phyloP scores from a whole-genome alignment of 2,329 filamentous ascomycete species.

The Leptographium lundbergii region DNA sequence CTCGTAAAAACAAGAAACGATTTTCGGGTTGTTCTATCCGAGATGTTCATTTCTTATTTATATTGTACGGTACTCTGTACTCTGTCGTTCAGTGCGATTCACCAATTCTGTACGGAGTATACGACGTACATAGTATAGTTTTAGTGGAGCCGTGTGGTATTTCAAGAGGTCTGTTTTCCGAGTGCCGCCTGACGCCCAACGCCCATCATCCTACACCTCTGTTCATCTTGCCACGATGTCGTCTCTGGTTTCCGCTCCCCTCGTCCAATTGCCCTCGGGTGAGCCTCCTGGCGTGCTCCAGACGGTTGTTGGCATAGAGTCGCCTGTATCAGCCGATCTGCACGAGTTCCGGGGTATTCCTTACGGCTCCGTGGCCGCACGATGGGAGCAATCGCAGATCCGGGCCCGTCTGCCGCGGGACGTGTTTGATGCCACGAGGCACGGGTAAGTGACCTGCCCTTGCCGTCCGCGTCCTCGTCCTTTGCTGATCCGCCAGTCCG shows the following conservation, averaged over 20 bases:
- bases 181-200: too few relatives aligned
- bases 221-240: neutral
- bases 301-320: slow-evolving; percentile 1
- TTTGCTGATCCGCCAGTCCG: neutral
- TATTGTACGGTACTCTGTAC: too few relatives aligned
- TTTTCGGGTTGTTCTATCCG: too few relatives aligned
- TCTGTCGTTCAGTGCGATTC: too few relatives aligned
- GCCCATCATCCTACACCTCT: too few relatives aligned
- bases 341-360: slow-evolving; percentile 6
- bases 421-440: slow-evolving; percentile 5
- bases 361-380: neutral
- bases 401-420: slow-evolving; percentile 1
- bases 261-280: neutral
- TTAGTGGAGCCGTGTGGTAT: too few relatives aligned
- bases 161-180: too few relatives aligned
- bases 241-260: neutral
- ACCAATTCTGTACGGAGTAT: too few relatives aligned
- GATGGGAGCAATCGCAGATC: slow-evolving; percentile 5
- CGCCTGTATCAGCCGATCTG: slow-evolving; percentile 1
- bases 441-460: neutral
- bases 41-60: too few relatives aligned
- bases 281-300: neutral
- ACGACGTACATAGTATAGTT: too few relatives aligned
- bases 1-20: too few relatives aligned
- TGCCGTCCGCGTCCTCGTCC: neutral